phyloP scores from a whole-genome alignment of 805 yeast genomes.

The Spathaspora hagerdaliae region DNA sequence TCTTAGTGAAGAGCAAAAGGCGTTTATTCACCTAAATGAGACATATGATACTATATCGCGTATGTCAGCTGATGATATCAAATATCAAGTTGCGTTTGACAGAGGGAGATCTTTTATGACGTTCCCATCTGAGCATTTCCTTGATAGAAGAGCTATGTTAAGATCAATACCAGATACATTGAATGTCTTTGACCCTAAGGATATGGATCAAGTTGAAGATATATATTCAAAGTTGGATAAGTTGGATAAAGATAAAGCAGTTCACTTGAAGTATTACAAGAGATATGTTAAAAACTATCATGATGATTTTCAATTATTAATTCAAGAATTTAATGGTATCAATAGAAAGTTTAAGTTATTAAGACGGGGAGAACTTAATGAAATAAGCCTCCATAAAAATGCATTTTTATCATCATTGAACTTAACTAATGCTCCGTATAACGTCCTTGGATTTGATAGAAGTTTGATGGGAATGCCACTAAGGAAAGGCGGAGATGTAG shows the following conservation, averaged over 20 bases:
- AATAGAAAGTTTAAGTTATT: slow-evolving; percentile 32
- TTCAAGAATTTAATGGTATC: slow-evolving; percentile 34
- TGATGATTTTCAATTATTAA: slow-evolving; percentile 24
- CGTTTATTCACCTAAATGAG: slow-evolving; percentile 4
- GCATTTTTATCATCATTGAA: slow-evolving; percentile 26
- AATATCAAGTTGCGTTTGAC: slow-evolving; percentile 32
- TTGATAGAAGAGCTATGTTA: slow-evolving; percentile 28
- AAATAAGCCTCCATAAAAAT: slow-evolving; percentile 21
- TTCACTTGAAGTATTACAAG: slow-evolving; percentile 34
- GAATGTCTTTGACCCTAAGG: slow-evolving; percentile 27
- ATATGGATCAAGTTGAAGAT: slow-evolving; percentile 23
- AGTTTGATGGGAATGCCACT: slow-evolving; percentile 37
- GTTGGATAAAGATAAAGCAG: slow-evolving; percentile 33
- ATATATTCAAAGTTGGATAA: slow-evolving; percentile 26
- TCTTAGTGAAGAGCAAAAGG: not conserved
- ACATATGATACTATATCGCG: slow-evolving; percentile 17
- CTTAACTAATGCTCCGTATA: slow-evolving; percentile 28
- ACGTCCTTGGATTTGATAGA: slow-evolving; percentile 40
- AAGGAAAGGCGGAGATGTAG: slow-evolving; percentile 15
- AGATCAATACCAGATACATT: slow-evolving; percentile 33
- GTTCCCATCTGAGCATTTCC: slow-evolving; percentile 29
- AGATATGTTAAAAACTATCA: slow-evolving; percentile 28
- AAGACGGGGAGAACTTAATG: slow-evolving; percentile 29
- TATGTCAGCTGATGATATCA: slow-evolving; percentile 36
- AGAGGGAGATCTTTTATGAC: slow-evolving; percentile 32